phyloP scores from a whole-genome alignment of 164 flowering plant genomes.

The Cinnamomum micranthum region DNA sequence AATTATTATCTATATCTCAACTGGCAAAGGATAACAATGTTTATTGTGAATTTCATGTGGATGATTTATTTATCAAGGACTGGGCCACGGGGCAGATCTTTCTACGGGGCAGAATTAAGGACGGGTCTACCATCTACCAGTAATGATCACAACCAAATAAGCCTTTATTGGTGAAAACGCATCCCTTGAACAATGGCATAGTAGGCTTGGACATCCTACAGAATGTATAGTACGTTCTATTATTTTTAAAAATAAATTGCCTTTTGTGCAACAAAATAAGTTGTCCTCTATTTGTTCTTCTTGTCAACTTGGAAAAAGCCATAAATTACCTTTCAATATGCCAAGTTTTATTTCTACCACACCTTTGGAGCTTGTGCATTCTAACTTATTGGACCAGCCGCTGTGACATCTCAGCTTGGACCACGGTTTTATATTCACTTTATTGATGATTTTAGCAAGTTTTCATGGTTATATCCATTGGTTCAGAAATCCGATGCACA shows the following conservation, averaged over 20 bases:
- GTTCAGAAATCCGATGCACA: not conserved
- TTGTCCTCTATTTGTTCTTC: not conserved
- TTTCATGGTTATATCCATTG: not conserved
- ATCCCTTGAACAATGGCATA: not conserved
- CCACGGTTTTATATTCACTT: not conserved
- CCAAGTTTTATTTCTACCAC: not conserved
- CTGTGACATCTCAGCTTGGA: not conserved
- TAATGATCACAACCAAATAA: not conserved
- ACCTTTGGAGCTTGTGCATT: not conserved
- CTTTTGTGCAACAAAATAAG: not conserved
- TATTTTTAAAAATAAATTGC: not conserved
- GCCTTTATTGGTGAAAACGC: not conserved
- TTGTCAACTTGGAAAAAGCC: not conserved
- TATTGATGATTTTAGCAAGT: not conserved
- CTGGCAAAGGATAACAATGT: not conserved
- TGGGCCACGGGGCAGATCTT: not conserved
- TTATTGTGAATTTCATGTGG: not conserved
- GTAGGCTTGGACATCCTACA: not conserved
- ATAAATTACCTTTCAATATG: not conserved
- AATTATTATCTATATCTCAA: not conserved
- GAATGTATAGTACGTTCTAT: not conserved
- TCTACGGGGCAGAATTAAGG: not conserved
- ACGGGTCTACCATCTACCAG: not conserved
- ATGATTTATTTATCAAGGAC: not conserved
- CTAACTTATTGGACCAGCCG: not conserved